Base-by-base conservation (phyloP, 192 early-diverging fungal species). In the Mortierella hygrophila region DNA sequence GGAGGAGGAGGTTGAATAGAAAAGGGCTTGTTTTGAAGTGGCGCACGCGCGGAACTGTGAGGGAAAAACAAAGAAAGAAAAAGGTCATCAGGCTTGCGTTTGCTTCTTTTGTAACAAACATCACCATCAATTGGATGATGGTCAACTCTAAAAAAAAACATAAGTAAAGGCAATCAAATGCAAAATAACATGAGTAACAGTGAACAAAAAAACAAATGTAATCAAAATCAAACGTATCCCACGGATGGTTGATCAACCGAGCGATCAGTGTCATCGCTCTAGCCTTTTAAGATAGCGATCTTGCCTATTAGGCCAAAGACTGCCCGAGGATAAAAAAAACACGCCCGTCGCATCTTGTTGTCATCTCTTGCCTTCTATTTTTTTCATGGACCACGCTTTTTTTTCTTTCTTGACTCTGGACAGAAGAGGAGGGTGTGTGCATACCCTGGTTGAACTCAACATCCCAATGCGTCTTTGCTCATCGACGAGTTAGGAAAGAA, bases 401-500 rank as follows among this genome's bases (percentile, higher is more conserved):
- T 65, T 65, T 32, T 32, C 23, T 29, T 65, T 35, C 29, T 65
- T 65, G 60, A 65, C 60, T 65, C 60, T 35, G 60, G 60, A 65
- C 60, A 65, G 60, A 4, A 57, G 9, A 57, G 7, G 55, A 52
- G 55, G 26, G 60, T 4, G 29, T 29, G 60, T 65, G 60, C 60
- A 65, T 65, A 29, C 29, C 29, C 60, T 3, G 60, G 32, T 32
- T 10, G 29, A 65, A 60, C n/a, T 23, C 6, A 3, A 26, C 55
- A 60, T 60, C 55, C 55, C 8, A 60, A 60, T 26, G 23, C 8
- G 55, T 60, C 29, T 13, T n/a, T 15, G 60, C 3, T 11, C 26
- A 65, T 32, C 26, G 60, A 65, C 60, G 32, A 29, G 29, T 65
- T 32, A 65, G 60, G 60, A 65, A 65, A 65, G 60, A 65, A 65